phyloP scores from a whole-genome alignment of 2,329 filamentous ascomycete species.

The Clarireedia hainanense region DNA sequence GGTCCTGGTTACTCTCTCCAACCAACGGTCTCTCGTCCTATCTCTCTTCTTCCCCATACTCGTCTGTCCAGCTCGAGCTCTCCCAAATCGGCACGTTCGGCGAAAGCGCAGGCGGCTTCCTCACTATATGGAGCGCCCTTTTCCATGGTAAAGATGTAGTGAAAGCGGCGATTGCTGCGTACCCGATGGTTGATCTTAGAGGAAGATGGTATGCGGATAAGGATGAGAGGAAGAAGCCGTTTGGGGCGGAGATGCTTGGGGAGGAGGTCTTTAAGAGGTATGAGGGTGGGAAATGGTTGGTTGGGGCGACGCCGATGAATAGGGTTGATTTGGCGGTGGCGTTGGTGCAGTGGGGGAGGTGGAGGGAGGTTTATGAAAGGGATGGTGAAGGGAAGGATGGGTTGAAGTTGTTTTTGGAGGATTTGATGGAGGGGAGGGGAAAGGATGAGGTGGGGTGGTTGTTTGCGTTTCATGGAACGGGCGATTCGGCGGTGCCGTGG shows the following conservation, averaged over 20 bases:
- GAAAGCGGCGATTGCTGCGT: neutral
- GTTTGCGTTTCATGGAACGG: neutral
- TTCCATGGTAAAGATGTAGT: neutral
- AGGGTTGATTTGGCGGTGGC: neutral
- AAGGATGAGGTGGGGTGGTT: neutral
- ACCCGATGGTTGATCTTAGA: neutral
- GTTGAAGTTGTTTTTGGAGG: neutral
- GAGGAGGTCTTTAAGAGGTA: neutral
- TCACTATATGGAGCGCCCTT: neutral
- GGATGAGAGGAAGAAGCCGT: neutral
- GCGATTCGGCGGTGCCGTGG: no score
- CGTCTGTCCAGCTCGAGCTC: no score
- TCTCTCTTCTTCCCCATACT: no score
- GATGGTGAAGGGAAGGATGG: neutral
- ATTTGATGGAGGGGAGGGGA: no score
- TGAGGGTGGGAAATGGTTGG: neutral
- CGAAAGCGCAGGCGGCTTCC: conserved; percentile 11
- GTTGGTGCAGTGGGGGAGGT: conserved; percentile 1
- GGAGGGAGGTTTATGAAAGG: neutral
- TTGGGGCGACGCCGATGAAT: neutral
- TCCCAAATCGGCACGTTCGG: neutral
- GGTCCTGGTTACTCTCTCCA: conserved; percentile 32
- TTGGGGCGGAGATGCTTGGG: neutral
- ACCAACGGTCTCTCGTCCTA: no score
- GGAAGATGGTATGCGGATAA: neutral